Conservation (phyloP, 2,329 filamentous ascomycete species). For the Huntiella bhutanensis region DNA sequence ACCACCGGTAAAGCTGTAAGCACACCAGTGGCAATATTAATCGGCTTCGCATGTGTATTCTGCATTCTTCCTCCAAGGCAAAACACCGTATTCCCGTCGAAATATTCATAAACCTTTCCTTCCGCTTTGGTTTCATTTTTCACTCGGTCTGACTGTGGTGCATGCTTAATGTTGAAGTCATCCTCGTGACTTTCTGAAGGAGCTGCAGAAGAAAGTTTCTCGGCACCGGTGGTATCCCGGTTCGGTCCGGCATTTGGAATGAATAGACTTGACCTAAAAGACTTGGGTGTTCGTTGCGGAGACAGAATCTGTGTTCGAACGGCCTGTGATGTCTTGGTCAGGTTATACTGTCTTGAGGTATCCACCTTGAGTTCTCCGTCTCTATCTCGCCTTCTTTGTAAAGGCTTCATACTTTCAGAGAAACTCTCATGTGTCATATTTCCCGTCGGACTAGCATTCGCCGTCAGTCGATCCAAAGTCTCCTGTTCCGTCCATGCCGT, state of each 20-base stretch:
- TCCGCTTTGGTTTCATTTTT: slow-evolving; percentile 19
- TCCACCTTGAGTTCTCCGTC: slow-evolving; percentile 33
- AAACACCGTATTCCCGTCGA: slow-evolving; percentile 83
- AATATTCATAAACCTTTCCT: slow-evolving; percentile 76
- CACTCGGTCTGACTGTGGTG: slow-evolving; percentile 21
- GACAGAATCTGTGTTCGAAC: slow-evolving; percentile 24
- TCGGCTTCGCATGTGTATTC: slow-evolving; percentile 69
- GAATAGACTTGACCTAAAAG: slow-evolving; percentile 59
- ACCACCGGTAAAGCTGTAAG: slow-evolving; percentile 60
- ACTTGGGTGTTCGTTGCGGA: slow-evolving; percentile 52
- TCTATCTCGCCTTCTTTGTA: slow-evolving; percentile 29
- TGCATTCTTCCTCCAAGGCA: slow-evolving; percentile 71
- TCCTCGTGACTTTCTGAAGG: slow-evolving; percentile 36
- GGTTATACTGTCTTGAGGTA: slow-evolving; percentile 38
- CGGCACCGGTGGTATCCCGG: slow-evolving; percentile 46
- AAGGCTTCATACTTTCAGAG: slow-evolving; percentile 59
- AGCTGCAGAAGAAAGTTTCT: slow-evolving; percentile 65
- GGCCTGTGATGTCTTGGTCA: slow-evolving; percentile 14
- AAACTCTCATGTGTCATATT: slow-evolving; percentile 41
- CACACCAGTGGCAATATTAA: slow-evolving; percentile 73
- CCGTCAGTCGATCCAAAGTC: slow-evolving; percentile 48
- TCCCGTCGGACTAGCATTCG: slow-evolving; percentile 55
- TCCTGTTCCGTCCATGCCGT: slow-evolving; percentile 66
- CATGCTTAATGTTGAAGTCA: slow-evolving; percentile 18
- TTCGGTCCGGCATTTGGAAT: slow-evolving; percentile 33